Base-by-base conservation (phyloP, 2,329 filamentous ascomycete species). In the Chalaropsis thielavioides region DNA sequence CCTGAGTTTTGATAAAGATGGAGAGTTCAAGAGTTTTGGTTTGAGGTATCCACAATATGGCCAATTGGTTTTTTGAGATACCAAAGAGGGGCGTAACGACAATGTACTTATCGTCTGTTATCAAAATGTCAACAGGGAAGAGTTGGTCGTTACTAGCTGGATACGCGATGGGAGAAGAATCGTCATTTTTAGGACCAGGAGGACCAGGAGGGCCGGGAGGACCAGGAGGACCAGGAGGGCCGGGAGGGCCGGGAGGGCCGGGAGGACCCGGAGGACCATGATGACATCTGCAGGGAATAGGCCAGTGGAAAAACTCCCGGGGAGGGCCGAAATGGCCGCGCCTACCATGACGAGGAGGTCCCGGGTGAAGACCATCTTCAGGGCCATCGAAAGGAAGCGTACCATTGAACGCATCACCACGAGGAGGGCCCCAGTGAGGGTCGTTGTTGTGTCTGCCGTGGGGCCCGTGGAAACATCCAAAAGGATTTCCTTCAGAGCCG, bases 251-350 rank as follows among this genome's bases (percentile, higher is more conserved):
- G 43, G 43, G 17, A 17, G 43, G 17, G 43, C 43, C 43, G 7
- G 43, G 43, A 46, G 15, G 43, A 11, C 62, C 62, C 38, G 58
- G 11, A 19, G 19, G 31, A 51, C 22, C 13, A 82, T 86, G 5
- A 94, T 77, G 71, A 94, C 31, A 2, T 31, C 88, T 70, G 89
- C 82, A 75, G 91, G 92, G 75, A 86, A 86, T 1, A 86, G 89
- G 31, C 90, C 90, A 0, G 90, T 88, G 82, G 77, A 92, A 94
- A 68, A 92, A 76, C 72, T 95, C 90, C 64, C 86, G 77, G n/a
- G 86, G 83, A 0, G 87, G 87, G 4, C 74, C 73, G 73, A 89
- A 87, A 66, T 71, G 17, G n/a, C n/a, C 13, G 54, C 22, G 54
- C 27, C 24, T 15, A 0, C 13, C 13, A 59, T 31, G 31, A 31